Conservation (phyloP, 1,284 basidiomycete species). For the Takashimella koratensis region DNA sequence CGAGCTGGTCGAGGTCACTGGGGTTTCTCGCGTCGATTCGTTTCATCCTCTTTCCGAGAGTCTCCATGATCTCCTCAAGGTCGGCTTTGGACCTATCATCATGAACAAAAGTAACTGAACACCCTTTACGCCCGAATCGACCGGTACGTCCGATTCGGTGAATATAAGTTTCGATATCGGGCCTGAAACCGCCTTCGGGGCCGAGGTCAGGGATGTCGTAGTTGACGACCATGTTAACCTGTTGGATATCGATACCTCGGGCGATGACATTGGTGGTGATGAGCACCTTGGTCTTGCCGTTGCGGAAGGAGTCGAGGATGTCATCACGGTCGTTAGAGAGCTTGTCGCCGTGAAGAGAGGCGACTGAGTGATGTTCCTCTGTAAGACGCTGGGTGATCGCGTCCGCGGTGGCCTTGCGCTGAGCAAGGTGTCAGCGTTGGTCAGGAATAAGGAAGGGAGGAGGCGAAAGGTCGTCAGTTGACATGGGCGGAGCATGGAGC, state of each 20-base stretch:
- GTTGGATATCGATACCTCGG: constrained; percentile 95
- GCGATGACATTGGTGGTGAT: constrained; percentile 99
- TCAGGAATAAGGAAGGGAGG: too few species aligned
- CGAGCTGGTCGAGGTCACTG: constrained; percentile 43
- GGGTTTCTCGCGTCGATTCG: constrained; percentile 33
- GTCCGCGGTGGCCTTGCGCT: constrained; percentile 90
- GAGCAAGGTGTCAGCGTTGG: constrained; percentile 1
- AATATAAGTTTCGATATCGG: constrained; percentile 96
- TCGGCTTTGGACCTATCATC: constrained; percentile 76
- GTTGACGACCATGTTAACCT: constrained; percentile 99
- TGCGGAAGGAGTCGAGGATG: constrained; percentile 92
- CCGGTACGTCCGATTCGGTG: constrained; percentile 97
- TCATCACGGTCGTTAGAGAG: constrained; percentile 82
- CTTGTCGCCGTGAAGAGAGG: constrained; percentile 92
- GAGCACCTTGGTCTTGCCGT: constrained; percentile 93
- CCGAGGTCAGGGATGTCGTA: constrained; percentile 88
- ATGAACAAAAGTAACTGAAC: constrained; percentile 95
- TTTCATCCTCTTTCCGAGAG: constrained; percentile 58
- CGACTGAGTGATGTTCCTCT: constrained; percentile 91
- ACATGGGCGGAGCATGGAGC: too few species aligned
- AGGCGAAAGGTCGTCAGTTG: too few species aligned
- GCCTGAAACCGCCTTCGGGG: constrained; percentile 50
- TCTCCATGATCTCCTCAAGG: constrained; percentile 77
- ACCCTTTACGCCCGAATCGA: constrained; percentile 89
- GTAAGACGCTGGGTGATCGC: constrained; percentile 87